phyloP scores from a whole-genome alignment of 768 basidiomycete species.

The Amanita pseudoporphyria region DNA sequence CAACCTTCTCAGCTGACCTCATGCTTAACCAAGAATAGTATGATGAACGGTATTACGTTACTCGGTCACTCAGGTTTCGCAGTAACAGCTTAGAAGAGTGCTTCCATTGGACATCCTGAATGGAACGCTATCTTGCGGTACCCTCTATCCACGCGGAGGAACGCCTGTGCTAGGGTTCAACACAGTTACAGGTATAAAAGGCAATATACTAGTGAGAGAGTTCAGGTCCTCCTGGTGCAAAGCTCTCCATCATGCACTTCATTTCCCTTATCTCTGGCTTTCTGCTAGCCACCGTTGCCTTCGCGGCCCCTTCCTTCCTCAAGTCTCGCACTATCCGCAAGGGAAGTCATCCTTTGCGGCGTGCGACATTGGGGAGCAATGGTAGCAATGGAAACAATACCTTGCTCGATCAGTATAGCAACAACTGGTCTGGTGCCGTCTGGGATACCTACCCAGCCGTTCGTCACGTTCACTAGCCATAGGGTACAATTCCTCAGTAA shows the following conservation, averaged over 20 bases:
- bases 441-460: conserved; percentile 2
- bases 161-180: too few relatives aligned
- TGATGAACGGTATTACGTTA: too few relatives aligned
- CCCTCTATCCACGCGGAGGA: too few relatives aligned
- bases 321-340: neutral
- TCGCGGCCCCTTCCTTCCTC: neutral
- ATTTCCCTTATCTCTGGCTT: neutral
- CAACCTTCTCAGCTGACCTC: too few relatives aligned
- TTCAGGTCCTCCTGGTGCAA: too few relatives aligned
- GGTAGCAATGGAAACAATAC: neutral
- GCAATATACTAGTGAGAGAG: too few relatives aligned
- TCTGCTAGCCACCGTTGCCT: neutral
- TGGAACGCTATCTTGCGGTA: too few relatives aligned
- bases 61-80: too few relatives aligned
- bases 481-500: neutral
- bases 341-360: neutral
- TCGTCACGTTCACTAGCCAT: neutral
- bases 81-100: too few relatives aligned
- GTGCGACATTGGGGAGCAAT: neutral
- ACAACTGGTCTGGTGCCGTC: conserved; percentile 1
- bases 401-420: neutral
- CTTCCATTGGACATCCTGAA: too few relatives aligned
- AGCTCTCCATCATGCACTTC: neutral
- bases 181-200: too few relatives aligned
- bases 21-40: too few relatives aligned